Percentiles rank a stretch among this genome's conserved stretches.
Conservation (phyloP, 176 grass and related monocot genomes). For the Musa troglodytarum region DNA sequence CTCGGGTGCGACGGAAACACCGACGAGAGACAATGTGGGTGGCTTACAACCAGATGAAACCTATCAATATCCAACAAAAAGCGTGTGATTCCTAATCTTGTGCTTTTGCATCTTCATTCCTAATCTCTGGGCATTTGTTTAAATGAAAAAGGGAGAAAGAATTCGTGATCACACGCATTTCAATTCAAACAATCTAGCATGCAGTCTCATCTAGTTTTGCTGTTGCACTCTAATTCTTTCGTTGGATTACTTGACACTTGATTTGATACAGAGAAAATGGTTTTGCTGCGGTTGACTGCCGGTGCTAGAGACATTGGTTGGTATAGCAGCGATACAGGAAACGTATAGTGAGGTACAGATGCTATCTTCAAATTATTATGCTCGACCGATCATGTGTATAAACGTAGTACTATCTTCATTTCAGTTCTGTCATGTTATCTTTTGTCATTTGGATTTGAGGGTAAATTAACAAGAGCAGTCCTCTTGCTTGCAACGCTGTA, state of each 20-base stretch:
- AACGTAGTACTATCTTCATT: neutral
- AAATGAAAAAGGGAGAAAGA: neutral
- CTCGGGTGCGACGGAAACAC: neutral
- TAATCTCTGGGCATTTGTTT: too few relatives aligned
- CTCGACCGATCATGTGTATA: too few relatives aligned
- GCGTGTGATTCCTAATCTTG: neutral
- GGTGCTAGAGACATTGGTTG: neutral
- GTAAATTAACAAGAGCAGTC: too few relatives aligned
- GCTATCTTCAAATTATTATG: neutral
- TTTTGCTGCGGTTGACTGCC: neutral
- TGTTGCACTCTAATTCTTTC: neutral
- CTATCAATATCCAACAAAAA: neutral
- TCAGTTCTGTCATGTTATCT: neutral
- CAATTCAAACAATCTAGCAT: neutral
- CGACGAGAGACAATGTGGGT: neutral
- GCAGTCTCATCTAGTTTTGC: neutral
- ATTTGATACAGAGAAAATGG: slow-evolving; percentile 1
- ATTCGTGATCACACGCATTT: neutral
- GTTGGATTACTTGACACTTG: neutral
- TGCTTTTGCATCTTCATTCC: neutral
- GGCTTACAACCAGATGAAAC: neutral
- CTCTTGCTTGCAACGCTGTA: neutral
- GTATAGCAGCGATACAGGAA: neutral
- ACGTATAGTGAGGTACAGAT: neutral
- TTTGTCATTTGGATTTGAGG: too few relatives aligned